phyloP scores from a whole-genome alignment of 176 grass and related monocot species.

The Juncus inflexus region DNA sequence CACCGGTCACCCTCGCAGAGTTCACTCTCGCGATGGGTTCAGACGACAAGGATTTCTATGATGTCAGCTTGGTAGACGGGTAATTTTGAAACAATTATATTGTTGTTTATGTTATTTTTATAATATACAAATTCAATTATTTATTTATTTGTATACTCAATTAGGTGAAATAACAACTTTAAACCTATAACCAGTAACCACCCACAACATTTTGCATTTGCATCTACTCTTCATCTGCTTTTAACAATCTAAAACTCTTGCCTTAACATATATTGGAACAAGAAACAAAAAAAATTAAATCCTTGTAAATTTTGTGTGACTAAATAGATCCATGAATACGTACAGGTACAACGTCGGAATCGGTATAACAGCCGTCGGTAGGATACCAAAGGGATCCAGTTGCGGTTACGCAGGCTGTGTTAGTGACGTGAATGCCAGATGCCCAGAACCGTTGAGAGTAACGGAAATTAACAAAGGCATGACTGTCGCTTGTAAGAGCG shows the following conservation, averaged over 20 bases:
- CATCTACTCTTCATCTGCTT: too few relatives aligned
- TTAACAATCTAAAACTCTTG: too few relatives aligned
- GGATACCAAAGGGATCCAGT: constrained; percentile 26
- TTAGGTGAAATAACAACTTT: too few relatives aligned
- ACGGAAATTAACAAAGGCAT: not conserved
- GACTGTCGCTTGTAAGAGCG: constrained; percentile 62
- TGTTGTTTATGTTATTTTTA: too few relatives aligned
- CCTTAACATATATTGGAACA: too few relatives aligned
- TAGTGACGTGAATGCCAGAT: constrained; percentile 63
- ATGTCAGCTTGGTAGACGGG: constrained; percentile 76
- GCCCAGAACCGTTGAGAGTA: constrained; percentile 57
- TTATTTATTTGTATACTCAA: too few relatives aligned
- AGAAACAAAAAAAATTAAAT: too few relatives aligned
- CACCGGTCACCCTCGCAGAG: constrained; percentile 70
- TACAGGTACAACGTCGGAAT: constrained; percentile 72
- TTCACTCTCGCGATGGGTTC: constrained; percentile 55
- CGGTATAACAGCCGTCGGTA: constrained; percentile 41
- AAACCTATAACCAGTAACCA: too few relatives aligned
- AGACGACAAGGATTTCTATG: constrained; percentile 75
- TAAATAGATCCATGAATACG: not conserved
- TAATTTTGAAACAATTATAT: not conserved
- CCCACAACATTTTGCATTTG: too few relatives aligned
- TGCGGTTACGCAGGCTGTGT: constrained; percentile 80
- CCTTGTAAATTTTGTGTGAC: too few relatives aligned
- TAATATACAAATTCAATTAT: too few relatives aligned